These are phyloP conservation scores for Colletotrichum sublineola DNA, from an alignment of 2,329 filamentous ascomycete genomes.

Conservation along the genomic window DNA sequence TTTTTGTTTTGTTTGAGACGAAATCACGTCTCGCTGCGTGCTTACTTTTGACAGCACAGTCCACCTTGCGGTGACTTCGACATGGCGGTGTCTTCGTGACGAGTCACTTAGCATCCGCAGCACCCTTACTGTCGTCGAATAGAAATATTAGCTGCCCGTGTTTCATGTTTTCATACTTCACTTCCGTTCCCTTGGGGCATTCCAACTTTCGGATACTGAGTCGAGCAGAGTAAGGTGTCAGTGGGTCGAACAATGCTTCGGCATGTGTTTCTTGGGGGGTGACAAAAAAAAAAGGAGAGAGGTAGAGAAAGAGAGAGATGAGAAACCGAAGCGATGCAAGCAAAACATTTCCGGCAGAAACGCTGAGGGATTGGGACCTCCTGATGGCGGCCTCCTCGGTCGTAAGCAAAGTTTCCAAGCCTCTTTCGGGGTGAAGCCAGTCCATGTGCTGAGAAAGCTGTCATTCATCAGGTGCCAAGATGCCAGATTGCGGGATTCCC, in stretches of 20 bases:
- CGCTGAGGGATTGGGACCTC: not conserved
- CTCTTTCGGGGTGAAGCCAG: conserved; percentile 18
- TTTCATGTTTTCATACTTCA: not conserved
- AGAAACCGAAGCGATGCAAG: not conserved
- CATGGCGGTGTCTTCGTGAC: conserved; percentile 8
- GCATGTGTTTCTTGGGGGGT: not conserved
- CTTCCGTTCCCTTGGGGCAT: not conserved
- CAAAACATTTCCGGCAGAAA: not conserved
- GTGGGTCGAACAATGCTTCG: conserved; percentile 15
- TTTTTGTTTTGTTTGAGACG: conserved; percentile 3
- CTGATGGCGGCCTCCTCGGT: conserved; percentile 2
- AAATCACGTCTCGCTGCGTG: not conserved
- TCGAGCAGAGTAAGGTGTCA: not conserved
- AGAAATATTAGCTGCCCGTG: not conserved
- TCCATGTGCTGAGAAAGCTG: conserved; percentile 25
- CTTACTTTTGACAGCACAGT: too few relatives aligned
- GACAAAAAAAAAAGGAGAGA: not conserved
- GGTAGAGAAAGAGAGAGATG: not conserved
- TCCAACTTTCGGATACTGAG: not conserved
- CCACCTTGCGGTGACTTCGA: not conserved
- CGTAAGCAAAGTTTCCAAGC: conserved; percentile 21
- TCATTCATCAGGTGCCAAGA: conserved; percentile 40
- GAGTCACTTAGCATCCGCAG: not conserved
- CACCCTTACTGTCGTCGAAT: not conserved
- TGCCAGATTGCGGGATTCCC: conserved; percentile 37